These are phyloP conservation scores for Musa beccarii DNA, from an alignment of 176 grass and related monocot species.

Conservation along the genomic window DNA sequence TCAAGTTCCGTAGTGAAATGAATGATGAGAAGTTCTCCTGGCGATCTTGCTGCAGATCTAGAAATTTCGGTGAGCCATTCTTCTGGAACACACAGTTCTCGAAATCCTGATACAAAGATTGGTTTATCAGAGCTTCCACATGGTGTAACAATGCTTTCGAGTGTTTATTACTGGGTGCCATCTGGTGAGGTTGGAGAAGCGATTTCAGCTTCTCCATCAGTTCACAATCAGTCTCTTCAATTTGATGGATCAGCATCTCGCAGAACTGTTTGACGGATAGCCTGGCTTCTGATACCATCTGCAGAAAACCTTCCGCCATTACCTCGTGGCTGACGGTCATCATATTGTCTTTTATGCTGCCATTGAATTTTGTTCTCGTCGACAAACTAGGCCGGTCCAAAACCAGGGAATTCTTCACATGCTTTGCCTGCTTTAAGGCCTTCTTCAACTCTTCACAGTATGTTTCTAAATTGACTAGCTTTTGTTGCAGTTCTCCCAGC, in stretches of 20 bases:
- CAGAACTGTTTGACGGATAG: slow-evolving; percentile 89
- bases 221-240: slow-evolving; percentile 55
- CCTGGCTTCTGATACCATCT: slow-evolving; percentile 82
- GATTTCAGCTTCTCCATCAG: slow-evolving; percentile 64
- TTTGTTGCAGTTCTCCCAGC: slow-evolving; percentile 4
- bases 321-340: slow-evolving; percentile 81
- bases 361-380: slow-evolving; percentile 47
- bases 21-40: slow-evolving; percentile 67
- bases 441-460: slow-evolving; percentile 82
- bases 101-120: slow-evolving; percentile 74
- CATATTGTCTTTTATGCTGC: slow-evolving; percentile 31
- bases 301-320: slow-evolving; percentile 90
- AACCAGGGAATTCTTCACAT: slow-evolving; percentile 28
- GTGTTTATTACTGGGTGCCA: slow-evolving; percentile 28
- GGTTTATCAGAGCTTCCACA: slow-evolving; percentile 84
- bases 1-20: slow-evolving; percentile 64
- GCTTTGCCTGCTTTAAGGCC: slow-evolving; percentile 72
- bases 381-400: slow-evolving; percentile 37
- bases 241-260: slow-evolving; percentile 67
- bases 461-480: slow-evolving; percentile 21
- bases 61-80: slow-evolving; percentile 52
- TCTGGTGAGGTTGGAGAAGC: slow-evolving; percentile 53
- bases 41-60: slow-evolving; percentile 58
- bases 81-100: slow-evolving; percentile 85
- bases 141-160: slow-evolving; percentile 62